phyloP scores from a whole-genome alignment of 129 eudicot genomes.

The Logfia minima region DNA sequence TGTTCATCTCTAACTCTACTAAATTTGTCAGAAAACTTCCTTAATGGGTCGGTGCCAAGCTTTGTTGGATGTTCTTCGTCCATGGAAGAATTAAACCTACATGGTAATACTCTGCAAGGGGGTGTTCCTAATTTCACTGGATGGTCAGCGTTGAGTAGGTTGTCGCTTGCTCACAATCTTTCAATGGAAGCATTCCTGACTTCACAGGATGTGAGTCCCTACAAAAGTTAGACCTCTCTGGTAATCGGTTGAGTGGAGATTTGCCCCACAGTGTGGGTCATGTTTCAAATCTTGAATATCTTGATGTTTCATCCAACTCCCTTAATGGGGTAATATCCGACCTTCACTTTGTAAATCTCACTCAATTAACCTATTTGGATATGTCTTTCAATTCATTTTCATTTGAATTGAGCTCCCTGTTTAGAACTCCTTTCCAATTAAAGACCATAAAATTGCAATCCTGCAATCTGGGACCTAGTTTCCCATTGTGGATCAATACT shows the following conservation, averaged over 20 bases:
- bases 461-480: conserved; percentile 39
- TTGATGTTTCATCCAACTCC: conserved; percentile 29
- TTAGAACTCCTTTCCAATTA: conserved; percentile 31
- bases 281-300: conserved; percentile 6
- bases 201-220: conserved; percentile 17
- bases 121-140: conserved; percentile 11
- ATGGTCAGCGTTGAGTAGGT: not conserved
- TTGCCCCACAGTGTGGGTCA: conserved; percentile 3
- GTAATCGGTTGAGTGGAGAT: conserved; percentile 24
- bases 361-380: conserved; percentile 12
- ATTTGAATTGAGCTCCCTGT: conserved; percentile 22
- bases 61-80: conserved; percentile 5
- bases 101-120: conserved; percentile 8
- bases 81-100: not conserved
- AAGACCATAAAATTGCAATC: conserved; percentile 13
- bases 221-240: not conserved
- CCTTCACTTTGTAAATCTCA: conserved; percentile 31
- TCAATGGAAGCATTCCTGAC: conserved; percentile 16
- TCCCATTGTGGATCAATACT: conserved; percentile 42
- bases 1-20: conserved; percentile 11
- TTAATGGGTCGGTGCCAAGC: conserved; percentile 31
- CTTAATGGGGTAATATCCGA: conserved; percentile 24
- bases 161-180: not conserved
- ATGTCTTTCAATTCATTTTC: conserved; percentile 37
- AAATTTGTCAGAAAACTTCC: conserved; percentile 18